phyloP scores from a whole-genome alignment of 495 filamentous ascomycete species.

The Penicilliopsis zonata region DNA sequence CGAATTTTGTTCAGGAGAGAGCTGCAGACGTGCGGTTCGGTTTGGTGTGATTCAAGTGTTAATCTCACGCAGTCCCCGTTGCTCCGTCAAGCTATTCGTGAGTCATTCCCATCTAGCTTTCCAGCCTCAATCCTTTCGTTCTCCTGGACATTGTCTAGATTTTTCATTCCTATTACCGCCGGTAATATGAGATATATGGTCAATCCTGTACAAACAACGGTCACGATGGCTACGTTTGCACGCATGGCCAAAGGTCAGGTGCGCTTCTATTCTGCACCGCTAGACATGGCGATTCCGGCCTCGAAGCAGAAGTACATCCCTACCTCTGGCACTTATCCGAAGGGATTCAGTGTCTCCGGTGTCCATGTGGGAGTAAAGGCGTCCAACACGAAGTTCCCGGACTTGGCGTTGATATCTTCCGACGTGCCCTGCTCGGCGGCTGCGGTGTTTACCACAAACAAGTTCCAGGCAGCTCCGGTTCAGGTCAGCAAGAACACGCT shows the following conservation, averaged over 20 bases:
- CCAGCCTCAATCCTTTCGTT: too few species aligned
- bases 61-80: too few species aligned
- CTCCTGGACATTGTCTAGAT: too few species aligned
- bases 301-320: constrained; percentile 84
- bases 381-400: constrained; percentile 74
- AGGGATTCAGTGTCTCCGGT: constrained; percentile 78
- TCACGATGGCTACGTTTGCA: constrained; percentile 22
- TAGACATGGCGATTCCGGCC: constrained; percentile 50
- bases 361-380: constrained; percentile 92
- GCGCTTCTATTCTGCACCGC: constrained; percentile 48
- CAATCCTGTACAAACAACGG: constrained; percentile 15
- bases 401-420: constrained; percentile 81
- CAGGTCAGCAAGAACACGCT: constrained; percentile 67
- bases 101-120: too few species aligned
- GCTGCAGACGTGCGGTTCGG: too few species aligned
- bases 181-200: too few species aligned
- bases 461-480: constrained; percentile 93
- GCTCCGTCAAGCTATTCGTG: too few species aligned
- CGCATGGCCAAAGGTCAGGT: constrained; percentile 33
- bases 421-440: constrained; percentile 83
- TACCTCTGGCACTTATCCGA: constrained; percentile 70
- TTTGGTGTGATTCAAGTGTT: too few species aligned
- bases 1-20: too few species aligned
- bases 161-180: too few species aligned
- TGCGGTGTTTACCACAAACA: constrained; percentile 95